Conservation (phyloP, 352 stramenopile genomes). For the Elongisporangium senticosum region DNA sequence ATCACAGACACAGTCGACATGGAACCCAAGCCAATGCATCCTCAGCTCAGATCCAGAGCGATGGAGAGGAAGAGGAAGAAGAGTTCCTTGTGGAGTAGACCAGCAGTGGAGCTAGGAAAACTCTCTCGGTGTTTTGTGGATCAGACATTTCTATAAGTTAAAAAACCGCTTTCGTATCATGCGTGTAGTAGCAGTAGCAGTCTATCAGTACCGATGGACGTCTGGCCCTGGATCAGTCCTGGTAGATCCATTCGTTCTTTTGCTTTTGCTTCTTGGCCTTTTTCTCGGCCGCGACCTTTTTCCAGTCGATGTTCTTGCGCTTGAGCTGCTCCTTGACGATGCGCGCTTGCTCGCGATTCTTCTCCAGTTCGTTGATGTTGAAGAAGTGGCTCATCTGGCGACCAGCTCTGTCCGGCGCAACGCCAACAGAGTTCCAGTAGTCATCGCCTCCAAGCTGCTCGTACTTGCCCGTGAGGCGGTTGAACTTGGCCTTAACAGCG, state of each 20-base stretch:
- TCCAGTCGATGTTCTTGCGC: slow-evolving; percentile 85
- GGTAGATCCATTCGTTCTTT: slow-evolving; percentile 83
- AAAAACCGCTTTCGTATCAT: not conserved
- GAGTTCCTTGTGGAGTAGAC: not conserved
- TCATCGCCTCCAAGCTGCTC: slow-evolving; percentile 59
- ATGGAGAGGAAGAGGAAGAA: not conserved
- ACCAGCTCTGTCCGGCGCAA: slow-evolving; percentile 62
- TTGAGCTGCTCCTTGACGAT: slow-evolving; percentile 77
- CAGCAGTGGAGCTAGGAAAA: not conserved
- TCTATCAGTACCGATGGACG: too few species aligned
- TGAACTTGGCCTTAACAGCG: slow-evolving; percentile 67
- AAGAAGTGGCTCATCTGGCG: slow-evolving; percentile 88
- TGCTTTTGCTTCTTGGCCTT: slow-evolving; percentile 84
- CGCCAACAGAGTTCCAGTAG: slow-evolving; percentile 54
- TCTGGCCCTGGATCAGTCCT: slow-evolving; percentile 30
- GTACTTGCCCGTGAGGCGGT: slow-evolving; percentile 68
- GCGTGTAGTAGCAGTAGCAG: not conserved
- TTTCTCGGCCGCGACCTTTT: slow-evolving; percentile 79
- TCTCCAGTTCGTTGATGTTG: slow-evolving; percentile 66
- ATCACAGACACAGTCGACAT: not conserved
- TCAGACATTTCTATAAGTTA: not conserved
- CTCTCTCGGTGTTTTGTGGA: not conserved
- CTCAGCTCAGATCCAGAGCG: not conserved
- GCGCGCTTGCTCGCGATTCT: slow-evolving; percentile 76
- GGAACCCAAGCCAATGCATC: not conserved